A percentile compares a stretch with the other conserved stretches of the same genome.
Conservation (phyloP, 768 basidiomycete species). For the Tulasnella sp. region DNA sequence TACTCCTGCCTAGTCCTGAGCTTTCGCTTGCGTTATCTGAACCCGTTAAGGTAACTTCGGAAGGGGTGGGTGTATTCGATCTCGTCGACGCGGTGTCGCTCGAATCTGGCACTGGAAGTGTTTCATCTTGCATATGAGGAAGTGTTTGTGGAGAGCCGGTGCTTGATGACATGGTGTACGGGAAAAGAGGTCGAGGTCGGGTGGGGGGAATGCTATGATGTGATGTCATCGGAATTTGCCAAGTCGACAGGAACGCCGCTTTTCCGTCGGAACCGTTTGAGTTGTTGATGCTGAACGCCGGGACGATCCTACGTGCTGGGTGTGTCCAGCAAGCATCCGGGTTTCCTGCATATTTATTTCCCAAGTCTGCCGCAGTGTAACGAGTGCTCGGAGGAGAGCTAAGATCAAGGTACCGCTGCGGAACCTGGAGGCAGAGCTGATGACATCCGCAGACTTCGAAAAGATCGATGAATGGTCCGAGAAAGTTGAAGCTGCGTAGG, state of each 20-base stretch:
- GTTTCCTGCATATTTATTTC: not conserved
- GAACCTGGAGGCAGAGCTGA: not conserved
- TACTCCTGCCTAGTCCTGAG: not conserved
- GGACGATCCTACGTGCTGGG: too few species aligned
- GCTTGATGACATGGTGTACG: not conserved
- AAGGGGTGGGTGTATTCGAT: not conserved
- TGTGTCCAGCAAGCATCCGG: too few species aligned
- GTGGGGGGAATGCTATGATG: not conserved
- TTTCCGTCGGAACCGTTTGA: not conserved
- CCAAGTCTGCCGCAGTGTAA: not conserved
- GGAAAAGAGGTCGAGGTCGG: not conserved
- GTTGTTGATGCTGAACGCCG: too few species aligned
- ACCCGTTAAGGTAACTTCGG: not conserved
- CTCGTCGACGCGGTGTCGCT: not conserved
- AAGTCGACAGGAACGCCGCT: not conserved
- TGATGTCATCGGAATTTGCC: not conserved
- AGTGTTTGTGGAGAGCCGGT: not conserved
- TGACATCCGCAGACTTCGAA: not conserved
- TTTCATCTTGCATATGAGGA: not conserved
- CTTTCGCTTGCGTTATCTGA: not conserved
- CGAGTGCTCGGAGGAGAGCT: not conserved
- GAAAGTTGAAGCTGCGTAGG: not conserved
- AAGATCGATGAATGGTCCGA: not conserved
- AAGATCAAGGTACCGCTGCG: not conserved
- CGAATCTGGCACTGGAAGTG: not conserved